Evolutionary conservation across 2,329 filamentous ascomycete genomes (phyloP).

Genomic region (Ophiocordyceps camponoti-floridani): DNA sequence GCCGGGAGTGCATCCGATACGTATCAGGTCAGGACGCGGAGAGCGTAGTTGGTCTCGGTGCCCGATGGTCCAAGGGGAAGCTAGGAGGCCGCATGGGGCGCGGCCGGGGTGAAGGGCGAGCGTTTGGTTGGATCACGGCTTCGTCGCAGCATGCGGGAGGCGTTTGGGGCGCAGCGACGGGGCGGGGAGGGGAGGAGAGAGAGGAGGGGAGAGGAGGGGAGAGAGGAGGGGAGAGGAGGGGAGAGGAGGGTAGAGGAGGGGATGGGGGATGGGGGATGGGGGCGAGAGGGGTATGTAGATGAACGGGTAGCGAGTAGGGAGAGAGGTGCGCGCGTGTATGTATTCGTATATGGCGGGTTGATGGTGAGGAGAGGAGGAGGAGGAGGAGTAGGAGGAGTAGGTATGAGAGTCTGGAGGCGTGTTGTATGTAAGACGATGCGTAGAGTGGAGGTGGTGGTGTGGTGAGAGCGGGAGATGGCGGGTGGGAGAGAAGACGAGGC

Average conservation of each 20-base stretch:
- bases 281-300: no score
- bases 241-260: background rate
- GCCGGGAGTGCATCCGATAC: background rate
- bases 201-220: no score
- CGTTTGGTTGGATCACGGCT: constrained; percentile 11
- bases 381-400: background rate
- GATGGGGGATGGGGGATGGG: no score
- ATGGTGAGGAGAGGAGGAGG: background rate
- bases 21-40: background rate
- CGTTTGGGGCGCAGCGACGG: background rate
- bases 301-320: background rate
- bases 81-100: constrained; percentile 14
- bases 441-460: background rate
- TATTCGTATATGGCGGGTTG: background rate
- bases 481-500: background rate
- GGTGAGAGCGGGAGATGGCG: background rate
- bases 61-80: background rate
- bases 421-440: background rate
- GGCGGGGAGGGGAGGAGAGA: no score
- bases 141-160: constrained; percentile 1
- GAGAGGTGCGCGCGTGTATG: background rate
- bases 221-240: no score
- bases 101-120: constrained; percentile 14
- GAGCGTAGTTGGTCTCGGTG: background rate
- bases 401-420: no score